phyloP scores from a whole-genome alignment of 345 rosid species.

The Trapa incisa region DNA sequence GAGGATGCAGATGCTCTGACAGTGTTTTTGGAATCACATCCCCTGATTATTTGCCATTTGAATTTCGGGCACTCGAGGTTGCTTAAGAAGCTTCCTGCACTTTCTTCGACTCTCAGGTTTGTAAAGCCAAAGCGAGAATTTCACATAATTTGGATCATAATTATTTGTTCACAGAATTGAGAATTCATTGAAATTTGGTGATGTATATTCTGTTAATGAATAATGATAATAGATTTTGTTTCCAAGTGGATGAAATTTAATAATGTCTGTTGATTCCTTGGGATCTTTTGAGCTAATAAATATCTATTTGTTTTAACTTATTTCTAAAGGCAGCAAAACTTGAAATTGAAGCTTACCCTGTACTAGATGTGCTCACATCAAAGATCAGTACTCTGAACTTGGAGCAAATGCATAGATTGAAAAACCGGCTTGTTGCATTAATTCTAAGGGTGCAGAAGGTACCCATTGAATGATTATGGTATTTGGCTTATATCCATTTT shows the following conservation, averaged over 20 bases:
- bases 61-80: slow-evolving; percentile 91
- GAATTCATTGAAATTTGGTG: not conserved
- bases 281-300: not conserved
- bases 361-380: slow-evolving; percentile 87
- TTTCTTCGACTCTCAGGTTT: slow-evolving; percentile 94
- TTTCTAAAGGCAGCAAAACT: slow-evolving; percentile 83
- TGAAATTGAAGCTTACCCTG: slow-evolving; percentile 97
- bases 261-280: not conserved
- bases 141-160: not conserved
- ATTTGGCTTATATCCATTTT: not conserved
- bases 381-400: slow-evolving; percentile 93
- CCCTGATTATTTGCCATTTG: slow-evolving; percentile 95
- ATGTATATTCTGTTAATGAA: not conserved
- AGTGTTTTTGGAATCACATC: slow-evolving; percentile 48
- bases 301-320: not conserved
- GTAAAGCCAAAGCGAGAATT: slow-evolving; percentile 8
- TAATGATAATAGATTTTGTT: not conserved
- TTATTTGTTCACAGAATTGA: not conserved
- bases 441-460: slow-evolving; percentile 98
- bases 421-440: slow-evolving; percentile 91
- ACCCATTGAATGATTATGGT: not conserved
- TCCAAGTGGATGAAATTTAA: not conserved
- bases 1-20: slow-evolving; percentile 59
- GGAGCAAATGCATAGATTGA: slow-evolving; percentile 88
- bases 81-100: slow-evolving; percentile 97